Conservation (phyloP, 805 yeast genomes). For the Lachancea meyersii region DNA sequence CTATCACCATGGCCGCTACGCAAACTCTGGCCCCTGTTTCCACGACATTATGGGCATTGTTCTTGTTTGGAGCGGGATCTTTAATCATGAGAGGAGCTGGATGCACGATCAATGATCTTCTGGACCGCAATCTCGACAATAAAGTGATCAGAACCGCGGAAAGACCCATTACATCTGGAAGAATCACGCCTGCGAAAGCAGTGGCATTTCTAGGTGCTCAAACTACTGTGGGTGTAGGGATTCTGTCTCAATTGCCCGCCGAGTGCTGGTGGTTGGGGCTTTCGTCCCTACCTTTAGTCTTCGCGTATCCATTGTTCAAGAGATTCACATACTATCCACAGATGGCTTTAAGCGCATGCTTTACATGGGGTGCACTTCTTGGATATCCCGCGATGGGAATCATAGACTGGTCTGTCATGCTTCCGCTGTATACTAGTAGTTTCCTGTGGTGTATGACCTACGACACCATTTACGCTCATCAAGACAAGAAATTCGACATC, state of each 20-base stretch:
- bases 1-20: conserved; percentile 83
- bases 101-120: conserved; percentile 87
- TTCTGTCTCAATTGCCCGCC: conserved; percentile 65
- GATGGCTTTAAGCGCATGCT: conserved; percentile 68
- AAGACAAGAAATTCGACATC: conserved; percentile 83
- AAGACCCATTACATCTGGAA: conserved; percentile 89
- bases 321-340: conserved; percentile 96
- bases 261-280: conserved; percentile 83
- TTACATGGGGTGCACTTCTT: conserved; percentile 88
- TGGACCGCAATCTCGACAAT: conserved; percentile 76
- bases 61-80: conserved; percentile 77
- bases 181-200: conserved; percentile 69
- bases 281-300: conserved; percentile 68
- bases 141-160: conserved; percentile 83
- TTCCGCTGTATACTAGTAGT: conserved; percentile 68
- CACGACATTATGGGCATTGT: conserved; percentile 54
- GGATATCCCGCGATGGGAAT: conserved; percentile 97
- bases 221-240: conserved; percentile 63
- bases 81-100: conserved; percentile 96
- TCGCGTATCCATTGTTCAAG: conserved; percentile 87
- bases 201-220: conserved; percentile 65
- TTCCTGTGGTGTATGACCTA: conserved; percentile 92
- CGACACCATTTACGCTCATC: conserved; percentile 96
- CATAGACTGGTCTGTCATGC: conserved; percentile 67
- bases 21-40: conserved; percentile 61